These are phyloP conservation scores for Cryphonectria japonica DNA, from an alignment of 2,329 filamentous ascomycete genomes.

Conservation along the genomic window DNA sequence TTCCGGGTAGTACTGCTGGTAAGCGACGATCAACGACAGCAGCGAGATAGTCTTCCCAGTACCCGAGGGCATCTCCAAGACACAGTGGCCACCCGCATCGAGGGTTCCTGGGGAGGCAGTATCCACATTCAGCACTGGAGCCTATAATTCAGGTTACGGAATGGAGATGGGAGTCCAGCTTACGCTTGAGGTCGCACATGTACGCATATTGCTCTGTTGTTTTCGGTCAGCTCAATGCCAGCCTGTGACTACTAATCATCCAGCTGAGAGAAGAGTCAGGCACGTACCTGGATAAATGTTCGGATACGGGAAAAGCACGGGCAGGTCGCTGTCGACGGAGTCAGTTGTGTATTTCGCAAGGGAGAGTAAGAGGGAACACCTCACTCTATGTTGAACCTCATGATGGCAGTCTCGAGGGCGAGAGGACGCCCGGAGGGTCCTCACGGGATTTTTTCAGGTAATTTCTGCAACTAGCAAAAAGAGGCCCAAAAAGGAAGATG, in stretches of 20 bases:
- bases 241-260: too few species aligned
- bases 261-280: constrained; percentile 22
- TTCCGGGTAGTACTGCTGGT: constrained; percentile 91
- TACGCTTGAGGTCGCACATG: constrained; percentile 63
- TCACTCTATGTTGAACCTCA: constrained; percentile 59
- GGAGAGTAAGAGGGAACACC: constrained; percentile 7
- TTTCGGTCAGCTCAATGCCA: constrained; percentile 12
- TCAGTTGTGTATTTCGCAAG: constrained; percentile 18
- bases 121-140: constrained; percentile 22
- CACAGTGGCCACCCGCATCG: constrained; percentile 92
- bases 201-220: constrained; percentile 61
- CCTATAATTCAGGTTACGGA: not conserved
- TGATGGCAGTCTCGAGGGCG: constrained; percentile 35
- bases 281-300: constrained; percentile 55
- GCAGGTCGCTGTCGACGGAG: constrained; percentile 51
- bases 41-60: constrained; percentile 97
- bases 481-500: not conserved
- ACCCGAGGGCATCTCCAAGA: constrained; percentile 98
- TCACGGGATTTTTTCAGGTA: not conserved
- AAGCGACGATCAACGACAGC: constrained; percentile 92
- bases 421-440: not conserved
- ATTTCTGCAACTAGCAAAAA: not conserved
- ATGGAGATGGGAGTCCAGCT: constrained; percentile 19
- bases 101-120: constrained; percentile 63
- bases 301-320: constrained; percentile 62